Conservation (phyloP, 2,329 filamentous ascomycete species). For the Sporothrix protearum region DNA sequence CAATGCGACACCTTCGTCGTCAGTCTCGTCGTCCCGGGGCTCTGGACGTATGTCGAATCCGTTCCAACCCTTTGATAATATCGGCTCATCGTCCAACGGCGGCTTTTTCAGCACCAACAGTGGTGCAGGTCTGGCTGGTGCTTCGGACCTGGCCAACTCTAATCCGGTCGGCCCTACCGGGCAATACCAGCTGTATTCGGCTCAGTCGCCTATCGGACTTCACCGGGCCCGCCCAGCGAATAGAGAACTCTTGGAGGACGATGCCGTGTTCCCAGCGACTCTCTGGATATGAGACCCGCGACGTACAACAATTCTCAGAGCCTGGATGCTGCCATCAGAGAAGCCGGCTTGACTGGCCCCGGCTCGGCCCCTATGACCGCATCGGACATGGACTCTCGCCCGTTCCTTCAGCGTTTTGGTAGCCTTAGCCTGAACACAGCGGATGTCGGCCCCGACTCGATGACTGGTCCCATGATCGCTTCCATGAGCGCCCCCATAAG, state of each 20-base stretch:
- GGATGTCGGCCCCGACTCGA: background rate
- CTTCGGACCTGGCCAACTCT: conserved; percentile 53
- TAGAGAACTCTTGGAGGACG: conserved; percentile 69
- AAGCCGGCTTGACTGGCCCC: background rate
- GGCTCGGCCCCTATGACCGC: background rate
- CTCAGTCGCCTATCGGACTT: conserved; percentile 69
- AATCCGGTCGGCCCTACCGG: conserved; percentile 44
- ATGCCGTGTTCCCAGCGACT: conserved; percentile 66
- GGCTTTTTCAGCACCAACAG: conserved; percentile 44
- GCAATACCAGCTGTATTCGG: conserved; percentile 61
- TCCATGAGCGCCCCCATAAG: conserved; percentile 33
- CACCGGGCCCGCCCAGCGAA: conserved; percentile 59
- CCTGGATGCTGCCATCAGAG: background rate
- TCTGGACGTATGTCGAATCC: conserved; percentile 56
- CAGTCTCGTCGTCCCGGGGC: conserved; percentile 45
- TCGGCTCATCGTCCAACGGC: conserved; percentile 54
- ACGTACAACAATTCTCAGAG: background rate
- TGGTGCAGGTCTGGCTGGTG: conserved; percentile 35
- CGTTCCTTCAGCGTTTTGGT: background rate
- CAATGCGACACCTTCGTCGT: conserved; percentile 37
- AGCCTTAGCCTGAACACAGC: conserved; percentile 38
- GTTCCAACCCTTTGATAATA: conserved; percentile 55
- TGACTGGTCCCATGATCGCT: conserved; percentile 40
- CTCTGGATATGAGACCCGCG: conserved; percentile 51
- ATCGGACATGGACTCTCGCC: background rate